Evolutionary conservation across 176 grass and related monocot species (phyloP).

Genomic region (Paspalum notatum): DNA sequence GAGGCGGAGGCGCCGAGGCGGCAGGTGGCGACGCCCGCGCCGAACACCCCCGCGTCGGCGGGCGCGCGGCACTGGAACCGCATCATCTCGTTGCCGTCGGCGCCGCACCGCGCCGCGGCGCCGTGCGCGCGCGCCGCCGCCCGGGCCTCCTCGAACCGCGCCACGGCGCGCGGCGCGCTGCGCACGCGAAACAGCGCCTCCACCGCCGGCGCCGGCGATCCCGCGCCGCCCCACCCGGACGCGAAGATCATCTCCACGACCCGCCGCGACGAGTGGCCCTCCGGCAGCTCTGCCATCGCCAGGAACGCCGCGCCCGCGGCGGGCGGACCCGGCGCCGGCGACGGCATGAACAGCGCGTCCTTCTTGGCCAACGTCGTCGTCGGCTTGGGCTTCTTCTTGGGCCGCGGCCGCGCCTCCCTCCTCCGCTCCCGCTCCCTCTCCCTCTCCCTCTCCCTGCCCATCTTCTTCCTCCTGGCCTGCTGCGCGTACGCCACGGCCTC

Average conservation of each 20-base stretch:
- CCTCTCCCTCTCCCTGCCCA: constrained; percentile 35
- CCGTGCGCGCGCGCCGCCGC: constrained; percentile 44
- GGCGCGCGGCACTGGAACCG: constrained; percentile 54
- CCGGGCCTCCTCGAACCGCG: constrained; percentile 65
- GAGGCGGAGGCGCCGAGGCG: constrained; percentile 12
- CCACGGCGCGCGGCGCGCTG: constrained; percentile 51
- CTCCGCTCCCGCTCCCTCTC: constrained; percentile 41
- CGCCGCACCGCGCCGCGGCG: constrained; percentile 55
- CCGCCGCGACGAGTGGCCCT: constrained; percentile 59
- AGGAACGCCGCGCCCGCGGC: constrained; percentile 36
- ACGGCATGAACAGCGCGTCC: constrained; percentile 38
- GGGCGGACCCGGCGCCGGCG: background rate
- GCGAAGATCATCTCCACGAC: constrained; percentile 77
- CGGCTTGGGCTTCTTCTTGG: constrained; percentile 63
- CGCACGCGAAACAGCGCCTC: constrained; percentile 69
- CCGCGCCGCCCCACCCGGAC: constrained; percentile 45
- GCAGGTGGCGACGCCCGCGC: constrained; percentile 52
- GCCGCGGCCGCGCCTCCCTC: constrained; percentile 23
- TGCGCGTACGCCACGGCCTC: constrained; percentile 40
- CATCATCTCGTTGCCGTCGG: constrained; percentile 81
- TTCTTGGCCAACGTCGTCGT: background rate
- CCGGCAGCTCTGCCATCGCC: constrained; percentile 57
- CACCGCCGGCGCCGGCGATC: constrained; percentile 16
- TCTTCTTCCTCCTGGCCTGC: constrained; percentile 38
- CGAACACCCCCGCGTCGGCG: constrained; percentile 39